Evolutionary conservation across 352 stramenopile genomes (phyloP).

Genomic region (Phytophthora lateralis): DNA sequence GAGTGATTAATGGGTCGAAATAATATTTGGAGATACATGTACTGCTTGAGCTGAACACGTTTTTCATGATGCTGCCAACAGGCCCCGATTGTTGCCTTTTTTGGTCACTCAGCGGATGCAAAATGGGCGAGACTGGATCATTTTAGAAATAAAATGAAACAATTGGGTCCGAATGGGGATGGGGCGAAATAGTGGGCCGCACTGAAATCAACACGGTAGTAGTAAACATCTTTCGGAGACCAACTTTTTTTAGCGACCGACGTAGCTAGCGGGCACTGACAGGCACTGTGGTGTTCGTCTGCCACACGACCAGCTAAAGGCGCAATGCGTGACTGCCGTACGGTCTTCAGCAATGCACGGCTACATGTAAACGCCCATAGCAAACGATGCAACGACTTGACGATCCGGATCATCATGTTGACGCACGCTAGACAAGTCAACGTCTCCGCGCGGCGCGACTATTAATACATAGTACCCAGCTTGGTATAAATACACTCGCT

Average conservation of each 20-base stretch:
- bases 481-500: conserved; percentile 6
- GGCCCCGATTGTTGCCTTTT: too few relatives aligned
- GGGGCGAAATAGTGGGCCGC: conserved; percentile 11
- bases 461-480: neutral
- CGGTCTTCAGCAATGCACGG: neutral
- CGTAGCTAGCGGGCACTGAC: neutral
- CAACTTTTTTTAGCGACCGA: neutral
- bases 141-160: conserved; percentile 11
- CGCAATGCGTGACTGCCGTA: neutral
- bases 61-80: neutral
- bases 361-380: neutral
- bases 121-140: neutral
- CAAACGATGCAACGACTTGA: conserved; percentile 19
- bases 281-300: neutral
- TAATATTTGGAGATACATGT: too few relatives aligned
- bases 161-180: conserved; percentile 1
- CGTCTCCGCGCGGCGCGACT: conserved; percentile 5
- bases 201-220: conserved; percentile 29
- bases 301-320: neutral
- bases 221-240: conserved; percentile 6
- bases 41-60: too few relatives aligned
- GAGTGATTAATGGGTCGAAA: too few relatives aligned
- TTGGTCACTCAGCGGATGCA: neutral
- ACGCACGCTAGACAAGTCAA: conserved; percentile 5
- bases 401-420: neutral